Evolutionary conservation across 805 yeast species (phyloP), one percentile per base, ranked within the genome.

Genomic region (Metschnikowia bowlesiae): DNA sequence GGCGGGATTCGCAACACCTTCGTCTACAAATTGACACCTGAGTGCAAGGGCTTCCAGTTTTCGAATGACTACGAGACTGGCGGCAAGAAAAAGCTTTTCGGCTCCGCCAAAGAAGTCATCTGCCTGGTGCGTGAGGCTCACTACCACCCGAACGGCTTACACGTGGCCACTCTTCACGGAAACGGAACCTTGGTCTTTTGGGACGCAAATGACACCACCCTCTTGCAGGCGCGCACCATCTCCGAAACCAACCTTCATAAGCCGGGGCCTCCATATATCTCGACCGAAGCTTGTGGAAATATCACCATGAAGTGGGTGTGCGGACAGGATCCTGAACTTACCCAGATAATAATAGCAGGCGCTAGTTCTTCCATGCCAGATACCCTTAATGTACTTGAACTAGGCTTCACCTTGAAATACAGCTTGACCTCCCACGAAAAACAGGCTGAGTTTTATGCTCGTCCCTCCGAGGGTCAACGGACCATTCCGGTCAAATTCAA

Each of bases 61-160:
- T 60, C 74, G 1, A 52, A 60, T 30, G 49, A 48, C 36, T 52
- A 69, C 6, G 66, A 65, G 18, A 70, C 65, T 36, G 74, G 70
- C 4, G 74, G 74, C n/a, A 72, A 73, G 54, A 69, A 66, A 57
- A 71, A 70, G 53, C 48, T 73, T 29, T 73, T 73, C 52, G 72
- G 74, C 4, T 61, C 66, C 9, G 62, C 68, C 3, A 71, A 69
- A 46, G 71, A 64, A 22, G 64, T 73, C 4, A 52, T 66, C 3
- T 61, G 66, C 6, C 70, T 65, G 42, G 39, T 73, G 29, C 54
- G 49, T 4, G 77, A 83, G 45, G 84, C 96, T 0, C 72, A 81
- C 33, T 94, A 88, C 81, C 97, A 92, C 66, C 99, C 99, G 2
- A 89, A 89, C 62, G 97, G 98, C 0, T 76, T 90, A 41, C 96